Percentiles rank a stretch among this genome's conserved stretches.
phyloP scores from a whole-genome alignment of 148 eudicot genomes.

The Drosera capensis region DNA sequence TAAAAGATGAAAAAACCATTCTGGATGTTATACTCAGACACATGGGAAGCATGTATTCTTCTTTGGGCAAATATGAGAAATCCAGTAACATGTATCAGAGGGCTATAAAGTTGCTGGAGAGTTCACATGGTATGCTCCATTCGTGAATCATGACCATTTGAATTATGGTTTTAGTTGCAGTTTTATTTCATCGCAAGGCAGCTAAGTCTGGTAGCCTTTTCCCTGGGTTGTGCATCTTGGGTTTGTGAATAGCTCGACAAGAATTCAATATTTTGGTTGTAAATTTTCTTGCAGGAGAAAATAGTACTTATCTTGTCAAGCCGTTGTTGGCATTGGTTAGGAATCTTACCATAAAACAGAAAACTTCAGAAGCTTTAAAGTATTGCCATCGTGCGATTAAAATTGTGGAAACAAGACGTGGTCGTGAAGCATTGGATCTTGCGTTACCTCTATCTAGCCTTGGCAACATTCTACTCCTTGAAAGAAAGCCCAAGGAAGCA shows the following conservation, averaged over 20 bases:
- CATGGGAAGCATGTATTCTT: slow-evolving; percentile 81
- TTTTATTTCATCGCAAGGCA: too few relatives aligned
- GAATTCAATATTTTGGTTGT: slow-evolving; percentile 2
- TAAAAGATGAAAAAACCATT: slow-evolving; percentile 43
- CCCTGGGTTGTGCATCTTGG: too few relatives aligned
- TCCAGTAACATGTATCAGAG: slow-evolving; percentile 43
- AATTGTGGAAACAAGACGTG: slow-evolving; percentile 38
- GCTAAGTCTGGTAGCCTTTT: slow-evolving; percentile 51
- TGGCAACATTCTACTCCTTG: slow-evolving; percentile 57
- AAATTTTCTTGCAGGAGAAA: slow-evolving; percentile 25
- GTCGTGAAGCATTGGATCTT: slow-evolving; percentile 43
- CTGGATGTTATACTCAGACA: slow-evolving; percentile 64
- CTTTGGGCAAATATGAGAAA: slow-evolving; percentile 44
- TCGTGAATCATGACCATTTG: too few relatives aligned
- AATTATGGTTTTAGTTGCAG: too few relatives aligned
- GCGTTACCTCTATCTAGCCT: slow-evolving; percentile 58
- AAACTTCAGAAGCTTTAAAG: slow-evolving; percentile 41
- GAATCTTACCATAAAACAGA: slow-evolving; percentile 38
- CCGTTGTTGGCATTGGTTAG: slow-evolving; percentile 74
- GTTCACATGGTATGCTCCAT: slow-evolving; percentile 55
- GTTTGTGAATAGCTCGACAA: too few relatives aligned
- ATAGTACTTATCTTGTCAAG: slow-evolving; percentile 35
- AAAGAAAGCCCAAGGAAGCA: slow-evolving; percentile 52
- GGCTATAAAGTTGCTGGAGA: slow-evolving; percentile 43
- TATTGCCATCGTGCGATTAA: slow-evolving; percentile 34